Evolutionary conservation across 164 flowering plant genomes (phyloP).

Genomic region (Macadamia integrifolia): DNA sequence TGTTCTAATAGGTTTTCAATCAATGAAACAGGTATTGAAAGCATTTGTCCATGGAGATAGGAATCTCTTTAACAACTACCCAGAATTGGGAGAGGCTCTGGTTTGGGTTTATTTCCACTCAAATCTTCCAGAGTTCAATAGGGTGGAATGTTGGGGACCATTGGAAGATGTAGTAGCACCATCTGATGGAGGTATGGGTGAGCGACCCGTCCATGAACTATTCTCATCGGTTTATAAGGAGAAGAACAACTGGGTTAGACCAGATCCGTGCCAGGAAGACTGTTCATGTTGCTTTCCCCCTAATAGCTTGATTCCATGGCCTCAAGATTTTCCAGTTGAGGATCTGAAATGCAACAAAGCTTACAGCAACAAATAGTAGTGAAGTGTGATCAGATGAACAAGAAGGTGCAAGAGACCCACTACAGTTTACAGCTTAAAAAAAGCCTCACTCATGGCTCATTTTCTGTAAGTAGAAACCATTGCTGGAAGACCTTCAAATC

Average conservation of each 20-base stretch:
- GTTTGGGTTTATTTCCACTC: conserved; percentile 99
- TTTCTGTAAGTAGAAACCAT: too few species aligned
- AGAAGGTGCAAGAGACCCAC: too few species aligned
- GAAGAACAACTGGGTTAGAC: conserved; percentile 23
- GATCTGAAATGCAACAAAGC: neutral
- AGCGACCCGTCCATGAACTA: neutral
- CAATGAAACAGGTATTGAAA: conserved; percentile 54
- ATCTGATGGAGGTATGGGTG: conserved; percentile 4
- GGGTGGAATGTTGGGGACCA: conserved; percentile 87
- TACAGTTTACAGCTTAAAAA: too few species aligned
- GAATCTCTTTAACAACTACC: conserved; percentile 56
- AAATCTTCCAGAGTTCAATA: conserved; percentile 72
- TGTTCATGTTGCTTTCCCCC: conserved; percentile 82
- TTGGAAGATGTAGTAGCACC: conserved; percentile 50
- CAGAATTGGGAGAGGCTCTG: conserved; percentile 71
- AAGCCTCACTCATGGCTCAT: too few species aligned
- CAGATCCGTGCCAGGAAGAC: conserved; percentile 47
- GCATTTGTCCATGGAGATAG: conserved; percentile 93
- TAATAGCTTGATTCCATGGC: conserved; percentile 55
- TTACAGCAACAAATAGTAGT: neutral
- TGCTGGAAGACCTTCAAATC: too few species aligned
- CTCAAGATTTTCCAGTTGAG: conserved; percentile 16
- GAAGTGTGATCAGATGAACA: too few species aligned
- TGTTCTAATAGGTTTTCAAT: too few species aligned
- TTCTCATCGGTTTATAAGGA: neutral